Conservation (phyloP, 2,329 filamentous ascomycete species). For the Aspergillus sp. region DNA sequence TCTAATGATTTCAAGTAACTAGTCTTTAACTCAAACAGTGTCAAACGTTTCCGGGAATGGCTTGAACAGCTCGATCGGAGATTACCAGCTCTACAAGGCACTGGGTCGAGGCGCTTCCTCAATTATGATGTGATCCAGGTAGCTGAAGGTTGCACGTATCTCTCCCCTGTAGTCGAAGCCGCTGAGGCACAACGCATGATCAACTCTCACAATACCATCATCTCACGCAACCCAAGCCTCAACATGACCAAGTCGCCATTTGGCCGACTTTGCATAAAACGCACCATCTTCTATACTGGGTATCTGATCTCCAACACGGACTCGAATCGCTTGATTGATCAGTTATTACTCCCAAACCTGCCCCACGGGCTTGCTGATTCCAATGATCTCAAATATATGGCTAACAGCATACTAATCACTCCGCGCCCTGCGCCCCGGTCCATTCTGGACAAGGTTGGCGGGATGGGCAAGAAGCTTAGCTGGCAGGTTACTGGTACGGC, state of each 20-base stretch:
- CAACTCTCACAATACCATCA: constrained; percentile 66
- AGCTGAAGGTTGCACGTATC: constrained; percentile 62
- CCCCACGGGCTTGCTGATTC: constrained; percentile 55
- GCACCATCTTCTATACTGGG: constrained; percentile 83
- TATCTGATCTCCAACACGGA: constrained; percentile 74
- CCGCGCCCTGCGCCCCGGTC: constrained; percentile 64
- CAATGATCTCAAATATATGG: constrained; percentile 70
- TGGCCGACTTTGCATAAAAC: constrained; percentile 64
- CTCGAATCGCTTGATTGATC: constrained; percentile 61
- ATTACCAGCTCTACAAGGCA: constrained; percentile 36
- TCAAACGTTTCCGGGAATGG: constrained; percentile 78
- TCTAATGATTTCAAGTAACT: not conserved
- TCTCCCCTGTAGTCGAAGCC: constrained; percentile 73
- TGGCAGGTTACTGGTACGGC: constrained; percentile 79
- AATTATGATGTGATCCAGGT: constrained; percentile 79
- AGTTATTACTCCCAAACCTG: constrained; percentile 53
- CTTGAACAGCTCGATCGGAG: constrained; percentile 68
- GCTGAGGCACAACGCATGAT: constrained; percentile 83
- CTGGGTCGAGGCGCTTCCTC: constrained; percentile 57
- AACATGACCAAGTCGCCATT: constrained; percentile 37
- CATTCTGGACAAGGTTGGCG: constrained; percentile 77
- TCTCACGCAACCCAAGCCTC: constrained; percentile 22
- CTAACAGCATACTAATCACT: constrained; percentile 86
- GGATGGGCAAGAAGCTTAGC: constrained; percentile 71
- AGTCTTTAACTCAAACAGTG: constrained; percentile 37